phyloP scores from a whole-genome alignment of 208 protist genomes.

The Trichomonas gallinae region DNA sequence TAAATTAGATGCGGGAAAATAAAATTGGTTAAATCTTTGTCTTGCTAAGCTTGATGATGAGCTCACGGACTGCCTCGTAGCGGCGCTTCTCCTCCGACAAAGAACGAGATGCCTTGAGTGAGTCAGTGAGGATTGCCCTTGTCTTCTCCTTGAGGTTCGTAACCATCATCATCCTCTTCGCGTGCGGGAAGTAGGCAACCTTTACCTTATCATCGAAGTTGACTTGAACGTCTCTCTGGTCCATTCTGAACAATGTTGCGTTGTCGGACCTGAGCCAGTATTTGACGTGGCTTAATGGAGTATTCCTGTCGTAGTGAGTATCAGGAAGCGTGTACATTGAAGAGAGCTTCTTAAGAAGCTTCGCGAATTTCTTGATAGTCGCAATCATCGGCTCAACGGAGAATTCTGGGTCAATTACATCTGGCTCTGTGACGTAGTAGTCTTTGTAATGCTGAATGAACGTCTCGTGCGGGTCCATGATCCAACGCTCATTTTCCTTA shows the following conservation, averaged over 20 bases:
- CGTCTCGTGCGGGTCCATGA: constrained; percentile 52
- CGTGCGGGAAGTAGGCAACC: background rate
- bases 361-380: background rate
- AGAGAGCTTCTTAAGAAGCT: background rate
- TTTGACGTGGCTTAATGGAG: background rate
- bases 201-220: background rate
- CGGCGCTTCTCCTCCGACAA: background rate
- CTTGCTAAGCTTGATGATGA: background rate
- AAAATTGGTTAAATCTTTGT: background rate
- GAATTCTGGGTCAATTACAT: background rate
- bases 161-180: background rate
- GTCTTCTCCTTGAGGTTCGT: background rate
- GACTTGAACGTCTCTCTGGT: background rate
- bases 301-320: background rate
- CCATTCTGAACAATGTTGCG: background rate
- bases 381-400: background rate
- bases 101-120: background rate
- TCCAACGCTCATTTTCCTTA: constrained; percentile 84
- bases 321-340: background rate
- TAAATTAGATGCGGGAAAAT: no score
- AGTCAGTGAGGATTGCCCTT: background rate
- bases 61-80: background rate
- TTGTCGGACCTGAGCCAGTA: background rate
- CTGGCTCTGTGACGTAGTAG: background rate
- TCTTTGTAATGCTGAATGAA: background rate